Evolutionary conservation across 306 rosid species (phyloP).

Genomic region (Glycine soja): DNA sequence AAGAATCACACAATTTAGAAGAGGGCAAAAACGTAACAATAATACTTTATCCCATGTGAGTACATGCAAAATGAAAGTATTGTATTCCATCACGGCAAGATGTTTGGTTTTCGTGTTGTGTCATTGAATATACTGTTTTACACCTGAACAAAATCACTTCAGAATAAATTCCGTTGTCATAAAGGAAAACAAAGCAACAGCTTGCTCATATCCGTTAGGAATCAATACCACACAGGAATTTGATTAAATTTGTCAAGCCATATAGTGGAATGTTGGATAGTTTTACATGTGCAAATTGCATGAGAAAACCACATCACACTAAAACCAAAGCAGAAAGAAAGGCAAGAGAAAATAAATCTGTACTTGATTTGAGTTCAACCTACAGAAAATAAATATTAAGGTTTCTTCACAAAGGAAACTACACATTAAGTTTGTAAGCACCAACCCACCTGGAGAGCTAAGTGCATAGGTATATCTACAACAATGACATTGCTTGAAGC

Average conservation of each 20-base stretch:
- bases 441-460: constrained; percentile 36
- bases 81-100: not conserved
- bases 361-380: constrained; percentile 30
- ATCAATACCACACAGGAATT: not conserved
- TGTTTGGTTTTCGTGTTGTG: not conserved
- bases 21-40: not conserved
- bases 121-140: constrained; percentile 13
- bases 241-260: not conserved
- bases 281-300: not conserved
- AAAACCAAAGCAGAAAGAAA: constrained; percentile 20
- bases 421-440: constrained; percentile 32
- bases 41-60: no score
- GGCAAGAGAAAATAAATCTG: not conserved
- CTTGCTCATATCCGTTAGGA: constrained; percentile 10
- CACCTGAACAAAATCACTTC: not conserved
- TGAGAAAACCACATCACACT: not conserved
- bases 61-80: constrained; percentile 4
- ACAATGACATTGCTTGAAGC: constrained; percentile 44
- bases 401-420: constrained; percentile 28
- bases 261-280: constrained; percentile 9
- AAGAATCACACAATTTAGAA: not conserved
- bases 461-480: constrained; percentile 42
- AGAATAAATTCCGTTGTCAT: not conserved
- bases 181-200: constrained; percentile 14
- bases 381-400: constrained; percentile 2